Base-by-base conservation (phyloP, 768 basidiomycete species). In the Tricholoma saponaceum region DNA sequence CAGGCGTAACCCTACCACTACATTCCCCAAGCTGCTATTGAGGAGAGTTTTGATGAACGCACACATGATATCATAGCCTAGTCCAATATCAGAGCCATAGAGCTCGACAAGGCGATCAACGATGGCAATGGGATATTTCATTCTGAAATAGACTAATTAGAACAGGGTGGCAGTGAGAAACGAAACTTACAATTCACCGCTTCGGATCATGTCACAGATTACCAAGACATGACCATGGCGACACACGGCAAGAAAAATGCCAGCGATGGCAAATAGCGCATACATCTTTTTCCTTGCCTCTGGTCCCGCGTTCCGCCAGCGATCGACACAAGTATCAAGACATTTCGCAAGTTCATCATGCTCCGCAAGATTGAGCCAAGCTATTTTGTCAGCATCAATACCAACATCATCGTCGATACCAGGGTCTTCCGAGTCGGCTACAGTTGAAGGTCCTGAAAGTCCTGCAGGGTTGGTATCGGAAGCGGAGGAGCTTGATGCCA, bases 41-140 rank as follows among this genome's bases (percentile, higher is more conserved):
- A 25, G 44, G 16, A 73, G 55, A 10, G 69, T 71, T 12, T 37
- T 58, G 18, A 56, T 37, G 51, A 70, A 69, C 20, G 54, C 55
- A 51, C 72, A 74, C 4, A 66, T 65, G 28, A 72, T 72, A 49
- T 74, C 69, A 46, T 66, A 72, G 1, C 71, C 71, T 3, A 62
- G 60, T 1, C 60, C 61, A 10, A 69, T 50, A 20, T 58, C 23
- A 12, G 35, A 13, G 13, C 67, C 66, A 54, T 67, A 65, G 5
- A 58, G 59, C 2, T 68, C 55, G 7, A 67, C 59, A 8, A 70
- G 55, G 18, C 46, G 43, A 13, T 64, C 60, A 16, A 64, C 54
- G 13, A 64, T 57, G 2, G 70, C 70, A 4, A 72, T 56, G 0
- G 64, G 61, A 54, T 72, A 71, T 51, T 71, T 70, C 3, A 67